Percentiles rank a stretch among this genome's conserved stretches.
Evolutionary conservation across 1,284 basidiomycete genomes (phyloP).

Genomic region (Boletus subluridellus): DNA sequence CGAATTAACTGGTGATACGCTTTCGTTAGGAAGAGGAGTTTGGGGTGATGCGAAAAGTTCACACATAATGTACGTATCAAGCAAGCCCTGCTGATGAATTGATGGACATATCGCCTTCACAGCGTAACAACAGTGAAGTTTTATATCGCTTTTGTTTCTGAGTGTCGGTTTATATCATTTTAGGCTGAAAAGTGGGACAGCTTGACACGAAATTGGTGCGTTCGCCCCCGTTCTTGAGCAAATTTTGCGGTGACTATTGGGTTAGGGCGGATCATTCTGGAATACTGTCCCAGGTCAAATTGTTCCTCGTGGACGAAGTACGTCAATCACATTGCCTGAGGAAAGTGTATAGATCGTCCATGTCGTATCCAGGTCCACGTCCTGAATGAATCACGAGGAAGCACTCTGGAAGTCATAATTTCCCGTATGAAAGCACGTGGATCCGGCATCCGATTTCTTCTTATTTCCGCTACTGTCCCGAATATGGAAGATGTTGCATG

Average conservation of each 20-base stretch:
- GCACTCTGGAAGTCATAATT: conserved; percentile 89
- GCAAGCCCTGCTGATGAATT: conserved; percentile 6
- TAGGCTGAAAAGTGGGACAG: conserved; percentile 96
- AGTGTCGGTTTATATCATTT: conserved; percentile 6
- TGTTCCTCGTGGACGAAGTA: conserved; percentile 92
- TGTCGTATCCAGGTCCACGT: conserved; percentile 72
- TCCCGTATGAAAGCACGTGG: conserved; percentile 85
- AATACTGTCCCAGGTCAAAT: conserved; percentile 64
- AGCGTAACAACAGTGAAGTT: conserved; percentile 72
- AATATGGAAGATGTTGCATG: conserved; percentile 87
- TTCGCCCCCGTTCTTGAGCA: background rate
- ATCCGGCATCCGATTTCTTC: conserved; percentile 73
- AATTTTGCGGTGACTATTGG: conserved; percentile 10
- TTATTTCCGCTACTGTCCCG: conserved; percentile 92
- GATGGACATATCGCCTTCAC: conserved; percentile 2
- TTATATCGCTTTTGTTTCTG: background rate
- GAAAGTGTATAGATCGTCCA: background rate
- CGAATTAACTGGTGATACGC: conserved; percentile 90
- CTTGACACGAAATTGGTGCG: conserved; percentile 80
- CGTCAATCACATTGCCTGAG: conserved; percentile 11
- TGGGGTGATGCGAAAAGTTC: conserved; percentile 74
- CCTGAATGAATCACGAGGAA: conserved; percentile 84
- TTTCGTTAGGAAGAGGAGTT: conserved; percentile 53
- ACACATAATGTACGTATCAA: conserved; percentile 62
- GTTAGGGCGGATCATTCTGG: conserved; percentile 61